A percentile compares a stretch with the other conserved stretches of the same genome.
phyloP scores from a whole-genome alignment of 1,139 yeast genomes.

The Sugiyamaella xylanicola region DNA sequence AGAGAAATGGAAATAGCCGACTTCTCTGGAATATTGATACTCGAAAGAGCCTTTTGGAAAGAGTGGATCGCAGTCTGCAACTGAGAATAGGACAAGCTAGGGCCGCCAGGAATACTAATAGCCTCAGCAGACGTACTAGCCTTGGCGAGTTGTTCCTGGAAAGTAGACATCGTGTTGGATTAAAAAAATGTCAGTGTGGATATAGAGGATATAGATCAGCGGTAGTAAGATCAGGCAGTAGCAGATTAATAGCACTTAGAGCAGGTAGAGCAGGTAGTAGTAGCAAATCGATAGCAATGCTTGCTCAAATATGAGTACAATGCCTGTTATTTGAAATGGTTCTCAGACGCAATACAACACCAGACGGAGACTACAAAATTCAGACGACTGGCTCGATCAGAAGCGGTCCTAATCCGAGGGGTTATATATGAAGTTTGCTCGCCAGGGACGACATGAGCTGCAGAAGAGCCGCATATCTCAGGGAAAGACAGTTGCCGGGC shows the following conservation, averaged over 20 bases:
- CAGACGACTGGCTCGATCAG: too few relatives aligned
- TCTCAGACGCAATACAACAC: too few relatives aligned
- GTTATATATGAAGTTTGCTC: not conserved
- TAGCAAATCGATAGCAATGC: too few relatives aligned
- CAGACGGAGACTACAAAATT: too few relatives aligned
- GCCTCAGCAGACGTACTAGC: conserved; percentile 26
- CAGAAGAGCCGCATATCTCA: not conserved
- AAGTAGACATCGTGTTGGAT: conserved; percentile 34
- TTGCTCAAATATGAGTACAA: too few relatives aligned
- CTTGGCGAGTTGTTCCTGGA: conserved; percentile 27
- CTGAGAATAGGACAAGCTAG: conserved; percentile 36
- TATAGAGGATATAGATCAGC: too few relatives aligned
- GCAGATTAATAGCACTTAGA: too few relatives aligned
- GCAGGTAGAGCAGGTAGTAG: too few relatives aligned
- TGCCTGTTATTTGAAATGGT: too few relatives aligned
- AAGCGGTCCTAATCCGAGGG: not conserved
- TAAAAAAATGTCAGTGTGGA: too few relatives aligned
- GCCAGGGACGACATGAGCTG: not conserved
- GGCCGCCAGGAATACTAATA: conserved; percentile 39
- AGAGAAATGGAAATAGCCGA: conserved; percentile 60
- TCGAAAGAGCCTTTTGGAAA: conserved; percentile 38
- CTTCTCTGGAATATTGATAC: conserved; percentile 40
- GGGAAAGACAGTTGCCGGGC: not conserved
- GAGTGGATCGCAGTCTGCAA: conserved; percentile 33
- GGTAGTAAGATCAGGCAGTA: too few relatives aligned